phyloP scores from a whole-genome alignment of 1,284 basidiomycete genomes.

The Malassezia psittaci region DNA sequence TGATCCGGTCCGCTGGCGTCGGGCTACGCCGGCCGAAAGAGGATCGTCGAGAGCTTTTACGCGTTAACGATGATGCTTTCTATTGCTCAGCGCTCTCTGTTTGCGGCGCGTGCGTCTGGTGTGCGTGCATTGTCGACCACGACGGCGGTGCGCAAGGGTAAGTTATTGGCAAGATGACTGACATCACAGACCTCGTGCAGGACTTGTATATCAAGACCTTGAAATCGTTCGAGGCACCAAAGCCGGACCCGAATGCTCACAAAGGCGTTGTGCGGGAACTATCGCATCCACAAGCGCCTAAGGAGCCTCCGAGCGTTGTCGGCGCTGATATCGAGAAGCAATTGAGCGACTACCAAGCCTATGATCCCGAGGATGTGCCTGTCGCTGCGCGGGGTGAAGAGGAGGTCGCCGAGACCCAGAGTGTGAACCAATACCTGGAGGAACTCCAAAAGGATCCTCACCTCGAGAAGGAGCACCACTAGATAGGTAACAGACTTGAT shows the following conservation, averaged over 20 bases:
- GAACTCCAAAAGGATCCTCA: constrained; percentile 39
- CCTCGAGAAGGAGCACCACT: constrained; percentile 44
- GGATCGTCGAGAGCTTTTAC: not conserved
- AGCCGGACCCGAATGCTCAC: constrained; percentile 43
- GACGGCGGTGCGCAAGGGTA: constrained; percentile 38
- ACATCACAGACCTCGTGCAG: constrained; percentile 68
- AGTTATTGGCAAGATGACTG: constrained; percentile 10
- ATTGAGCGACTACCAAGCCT: constrained; percentile 48
- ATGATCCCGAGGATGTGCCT: constrained; percentile 40
- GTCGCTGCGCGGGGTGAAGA: constrained; percentile 21
- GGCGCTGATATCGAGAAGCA: constrained; percentile 48
- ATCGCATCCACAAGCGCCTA: constrained; percentile 48
- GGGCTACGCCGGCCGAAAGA: constrained; percentile 16
- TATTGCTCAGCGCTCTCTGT: constrained; percentile 15
- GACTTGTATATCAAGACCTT: constrained; percentile 82
- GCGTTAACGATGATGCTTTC: constrained; percentile 11
- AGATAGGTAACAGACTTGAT: constrained; percentile 27
- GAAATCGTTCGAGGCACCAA: constrained; percentile 68
- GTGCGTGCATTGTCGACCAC: constrained; percentile 38
- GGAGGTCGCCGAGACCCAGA: constrained; percentile 31
- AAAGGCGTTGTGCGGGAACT: constrained; percentile 50
- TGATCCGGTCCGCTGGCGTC: constrained; percentile 11
- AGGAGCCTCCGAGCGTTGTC: constrained; percentile 37
- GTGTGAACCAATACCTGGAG: constrained; percentile 47
- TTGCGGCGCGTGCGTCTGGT: constrained; percentile 11